These are phyloP conservation scores for Gentiana dahurica DNA, from an alignment of 257 asterid genomes.

Conservation along the genomic window DNA sequence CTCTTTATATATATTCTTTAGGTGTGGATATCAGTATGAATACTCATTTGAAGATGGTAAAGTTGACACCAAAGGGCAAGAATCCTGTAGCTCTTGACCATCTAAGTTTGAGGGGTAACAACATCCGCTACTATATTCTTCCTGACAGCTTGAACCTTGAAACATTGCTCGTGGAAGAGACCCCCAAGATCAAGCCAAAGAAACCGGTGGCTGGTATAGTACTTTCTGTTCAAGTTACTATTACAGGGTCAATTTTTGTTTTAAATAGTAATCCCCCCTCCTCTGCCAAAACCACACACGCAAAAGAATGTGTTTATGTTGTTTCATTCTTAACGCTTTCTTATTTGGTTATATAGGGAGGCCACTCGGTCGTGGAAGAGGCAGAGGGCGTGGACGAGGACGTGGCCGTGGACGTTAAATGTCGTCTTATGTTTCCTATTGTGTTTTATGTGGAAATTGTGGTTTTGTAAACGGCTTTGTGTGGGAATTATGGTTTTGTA, in stretches of 20 bases:
- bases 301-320: too few species aligned
- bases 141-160: slow-evolving; percentile 86
- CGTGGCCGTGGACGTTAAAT: slow-evolving; percentile 81
- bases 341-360: slow-evolving; percentile 29
- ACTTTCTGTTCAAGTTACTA: neutral
- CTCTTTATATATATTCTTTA: neutral
- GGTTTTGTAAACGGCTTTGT: too few species aligned
- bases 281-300: too few species aligned
- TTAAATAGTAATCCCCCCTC: neutral
- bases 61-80: slow-evolving; percentile 71
- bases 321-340: neutral
- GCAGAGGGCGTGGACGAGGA: slow-evolving; percentile 89
- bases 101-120: slow-evolving; percentile 81
- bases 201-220: slow-evolving; percentile 70
- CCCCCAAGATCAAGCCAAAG: slow-evolving; percentile 88
- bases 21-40: slow-evolving; percentile 93
- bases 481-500: too few species aligned
- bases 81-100: slow-evolving; percentile 46
- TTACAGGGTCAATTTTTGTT: neutral
- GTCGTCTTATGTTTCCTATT: neutral
- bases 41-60: slow-evolving; percentile 78
- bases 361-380: slow-evolving; percentile 83
- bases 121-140: slow-evolving; percentile 79
- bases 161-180: slow-evolving; percentile 77
- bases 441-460: too few species aligned